Conservation (phyloP, 1,139 yeast species). For the Zygoascus hellenicus region DNA sequence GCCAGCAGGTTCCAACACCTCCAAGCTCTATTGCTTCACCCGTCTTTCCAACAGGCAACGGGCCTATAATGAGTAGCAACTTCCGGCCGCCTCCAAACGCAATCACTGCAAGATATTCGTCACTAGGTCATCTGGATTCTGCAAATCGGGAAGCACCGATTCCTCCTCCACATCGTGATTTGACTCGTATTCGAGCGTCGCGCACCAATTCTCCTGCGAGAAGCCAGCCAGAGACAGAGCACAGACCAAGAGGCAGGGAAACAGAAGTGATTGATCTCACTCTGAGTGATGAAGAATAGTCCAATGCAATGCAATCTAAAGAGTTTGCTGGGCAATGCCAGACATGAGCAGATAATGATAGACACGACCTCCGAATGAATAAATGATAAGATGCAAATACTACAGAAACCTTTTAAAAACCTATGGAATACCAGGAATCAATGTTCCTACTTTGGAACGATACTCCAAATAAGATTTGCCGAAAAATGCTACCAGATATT, state of each 20-base stretch:
- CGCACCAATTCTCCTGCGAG: no score
- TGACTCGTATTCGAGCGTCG: background rate
- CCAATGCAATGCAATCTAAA: background rate
- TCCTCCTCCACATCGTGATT: conserved; percentile 8
- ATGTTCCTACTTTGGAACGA: conserved; percentile 43
- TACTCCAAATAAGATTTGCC: conserved; percentile 58
- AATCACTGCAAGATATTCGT: no score
- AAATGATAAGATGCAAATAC: background rate
- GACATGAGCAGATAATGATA: background rate
- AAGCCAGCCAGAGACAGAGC: background rate
- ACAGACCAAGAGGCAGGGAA: background rate
- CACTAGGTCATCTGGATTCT: background rate
- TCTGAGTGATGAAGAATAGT: conserved; percentile 22
- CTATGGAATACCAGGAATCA: conserved; percentile 45
- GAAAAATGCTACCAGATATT: conserved; percentile 57
- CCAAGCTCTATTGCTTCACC: conserved; percentile 1
- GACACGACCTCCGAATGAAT: background rate
- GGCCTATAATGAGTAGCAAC: conserved; percentile 2
- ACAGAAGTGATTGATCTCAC: conserved; percentile 25
- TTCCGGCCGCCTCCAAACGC: conserved; percentile 3
- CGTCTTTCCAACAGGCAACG: background rate
- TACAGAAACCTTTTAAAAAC: conserved; percentile 42
- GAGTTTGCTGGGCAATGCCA: background rate
- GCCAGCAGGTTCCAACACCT: conserved; percentile 1
- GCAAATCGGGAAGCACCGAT: conserved; percentile 3